A percentile compares a stretch with the other conserved stretches of the same genome.
Conservation (phyloP, 2,329 filamentous ascomycete species). For the Cryphonectria japonica region DNA sequence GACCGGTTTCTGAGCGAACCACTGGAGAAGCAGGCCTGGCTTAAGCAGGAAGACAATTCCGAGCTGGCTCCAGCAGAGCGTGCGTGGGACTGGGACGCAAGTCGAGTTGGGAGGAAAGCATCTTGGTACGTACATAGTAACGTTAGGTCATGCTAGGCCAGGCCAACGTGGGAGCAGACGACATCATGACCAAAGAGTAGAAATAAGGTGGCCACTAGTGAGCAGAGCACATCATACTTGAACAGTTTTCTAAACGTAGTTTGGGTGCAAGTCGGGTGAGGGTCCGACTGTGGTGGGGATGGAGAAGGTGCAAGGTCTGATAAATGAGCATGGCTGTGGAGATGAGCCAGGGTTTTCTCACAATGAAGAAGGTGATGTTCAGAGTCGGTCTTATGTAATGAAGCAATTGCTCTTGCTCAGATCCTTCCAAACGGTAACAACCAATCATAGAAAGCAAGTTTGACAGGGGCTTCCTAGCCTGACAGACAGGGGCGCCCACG, state of each 20-base stretch:
- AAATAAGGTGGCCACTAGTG: not conserved
- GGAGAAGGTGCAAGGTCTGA: slow-evolving; percentile 12
- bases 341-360: not conserved
- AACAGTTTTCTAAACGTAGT: not conserved
- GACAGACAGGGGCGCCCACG: not conserved
- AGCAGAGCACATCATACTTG: not conserved
- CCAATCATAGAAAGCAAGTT: not conserved
- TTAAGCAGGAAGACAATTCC: slow-evolving; percentile 10
- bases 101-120: not conserved
- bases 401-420: not conserved
- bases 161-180: not conserved
- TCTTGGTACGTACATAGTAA: slow-evolving; percentile 2
- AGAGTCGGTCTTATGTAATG: not conserved
- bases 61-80: slow-evolving; percentile 2
- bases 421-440: not conserved
- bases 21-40: not conserved
- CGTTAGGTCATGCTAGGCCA: not conserved
- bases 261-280: slow-evolving; percentile 5
- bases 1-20: not conserved
- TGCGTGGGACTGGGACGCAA: not conserved
- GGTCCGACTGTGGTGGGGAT: not conserved
- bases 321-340: slow-evolving; percentile 9
- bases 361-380: not conserved
- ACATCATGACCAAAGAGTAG: too few relatives aligned
- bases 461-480: not conserved